Conservation (phyloP, 768 basidiomycete species). For the Calocybe indica region DNA sequence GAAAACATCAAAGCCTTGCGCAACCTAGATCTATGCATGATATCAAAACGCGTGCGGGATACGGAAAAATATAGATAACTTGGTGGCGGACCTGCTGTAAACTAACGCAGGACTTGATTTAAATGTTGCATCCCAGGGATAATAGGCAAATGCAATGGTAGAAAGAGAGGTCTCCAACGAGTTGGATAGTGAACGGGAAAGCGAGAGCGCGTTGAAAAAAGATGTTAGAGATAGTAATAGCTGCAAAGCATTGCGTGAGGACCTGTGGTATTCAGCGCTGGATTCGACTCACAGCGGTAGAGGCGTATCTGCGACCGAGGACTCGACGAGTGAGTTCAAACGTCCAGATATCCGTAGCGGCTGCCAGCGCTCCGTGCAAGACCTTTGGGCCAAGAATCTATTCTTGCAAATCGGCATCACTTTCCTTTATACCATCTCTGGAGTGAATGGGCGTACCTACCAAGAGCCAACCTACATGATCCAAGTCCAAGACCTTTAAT, state of each 20-base stretch:
- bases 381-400: slow-evolving; percentile 74
- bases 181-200: slow-evolving; percentile 89
- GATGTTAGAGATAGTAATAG: slow-evolving; percentile 76
- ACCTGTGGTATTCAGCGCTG: background rate
- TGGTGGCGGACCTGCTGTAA: slow-evolving; percentile 20
- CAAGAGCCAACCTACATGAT: slow-evolving; percentile 39
- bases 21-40: slow-evolving; percentile 21
- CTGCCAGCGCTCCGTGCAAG: slow-evolving; percentile 71
- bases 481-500: slow-evolving; percentile 39
- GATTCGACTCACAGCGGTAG: slow-evolving; percentile 53
- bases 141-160: slow-evolving; percentile 68
- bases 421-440: background rate
- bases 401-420: slow-evolving; percentile 1
- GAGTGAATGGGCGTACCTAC: slow-evolving; percentile 40
- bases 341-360: slow-evolving; percentile 74
- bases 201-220: slow-evolving; percentile 78
- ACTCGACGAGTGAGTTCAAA: slow-evolving; percentile 52
- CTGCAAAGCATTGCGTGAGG: slow-evolving; percentile 30
- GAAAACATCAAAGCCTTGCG: slow-evolving; percentile 48
- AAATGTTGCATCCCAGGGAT: slow-evolving; percentile 59
- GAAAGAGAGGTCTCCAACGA: slow-evolving; percentile 88
- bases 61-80: slow-evolving; percentile 14
- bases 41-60: background rate
- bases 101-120: slow-evolving; percentile 29
- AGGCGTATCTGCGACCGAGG: slow-evolving; percentile 51